Evolutionary conservation across 441 rosid genomes (phyloP), one percentile per base, ranked within the genome.

Genomic region (Populus hybrid): DNA sequence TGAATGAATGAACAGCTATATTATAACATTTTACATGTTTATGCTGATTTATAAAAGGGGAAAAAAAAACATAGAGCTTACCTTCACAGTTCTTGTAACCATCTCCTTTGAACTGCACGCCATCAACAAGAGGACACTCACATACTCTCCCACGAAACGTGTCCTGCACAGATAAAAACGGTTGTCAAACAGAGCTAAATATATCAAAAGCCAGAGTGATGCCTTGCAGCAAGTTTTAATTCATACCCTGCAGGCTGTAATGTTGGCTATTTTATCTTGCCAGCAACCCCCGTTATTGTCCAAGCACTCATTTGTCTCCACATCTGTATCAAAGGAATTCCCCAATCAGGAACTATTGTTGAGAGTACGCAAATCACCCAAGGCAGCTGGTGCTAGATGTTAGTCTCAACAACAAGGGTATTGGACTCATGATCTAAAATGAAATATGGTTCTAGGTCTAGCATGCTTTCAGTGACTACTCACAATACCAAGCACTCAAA

Each of bases 61-160:
- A 18, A 64, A 26, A 42, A 18, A 40, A 26, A 42, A 19, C 19
- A 19, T 6, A 32, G 2, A 50, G 30, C 79, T 84, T 72, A 96
- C 99, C 94, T 92, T 94, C 97, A 86, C 99, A 95, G 74, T 88
- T 89, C 85, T 84, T 92, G 83, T 96, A 96, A 78, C 98, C 99
- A 82, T 96, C 99, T 87, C 99, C 99, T 84, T 88, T 96, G 80
- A 96, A 96, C 84, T 89, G 93, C 81, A 92, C 94, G 53, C 98
- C 99, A 89, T 94, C 91, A 76, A 96, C 93, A 64, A 87, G 67
- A 72, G 99, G 99, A 70, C 99, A 96, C 76, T 91, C 98, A 40
- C 99, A 96, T 72, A 94, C 94, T 80, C 92, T 91, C 78, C 99
- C 99, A 76, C 99, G 97, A 78, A 96, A 96, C 19, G 99, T 96